phyloP scores from a whole-genome alignment of 306 rosid genomes.

The Malus sieversii region DNA sequence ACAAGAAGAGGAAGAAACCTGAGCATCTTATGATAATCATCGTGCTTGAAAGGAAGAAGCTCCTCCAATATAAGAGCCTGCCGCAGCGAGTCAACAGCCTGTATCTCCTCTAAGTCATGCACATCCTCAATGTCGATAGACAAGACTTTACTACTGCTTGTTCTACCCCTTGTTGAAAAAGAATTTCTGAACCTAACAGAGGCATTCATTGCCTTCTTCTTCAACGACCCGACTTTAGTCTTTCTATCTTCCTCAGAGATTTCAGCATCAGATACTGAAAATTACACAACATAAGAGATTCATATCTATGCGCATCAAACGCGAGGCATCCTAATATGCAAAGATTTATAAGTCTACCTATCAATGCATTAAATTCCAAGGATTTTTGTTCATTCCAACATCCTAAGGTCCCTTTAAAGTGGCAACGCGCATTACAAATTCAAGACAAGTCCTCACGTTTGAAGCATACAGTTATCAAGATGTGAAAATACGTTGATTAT shows the following conservation, averaged over 20 bases:
- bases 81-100: slow-evolving; percentile 68
- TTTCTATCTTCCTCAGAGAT: slow-evolving; percentile 37
- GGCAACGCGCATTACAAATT: neutral
- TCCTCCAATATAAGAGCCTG: slow-evolving; percentile 67
- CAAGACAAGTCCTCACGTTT: neutral
- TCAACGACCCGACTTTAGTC: slow-evolving; percentile 42
- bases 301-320: neutral
- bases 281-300: neutral
- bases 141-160: slow-evolving; percentile 77
- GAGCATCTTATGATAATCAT: slow-evolving; percentile 89
- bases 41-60: slow-evolving; percentile 69
- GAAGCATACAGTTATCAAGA: neutral
- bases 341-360: neutral
- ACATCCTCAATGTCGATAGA: slow-evolving; percentile 76
- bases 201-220: slow-evolving; percentile 56
- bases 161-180: slow-evolving; percentile 50
- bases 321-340: neutral
- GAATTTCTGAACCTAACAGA: slow-evolving; percentile 60
- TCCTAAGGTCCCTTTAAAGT: neutral
- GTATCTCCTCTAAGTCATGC: slow-evolving; percentile 60
- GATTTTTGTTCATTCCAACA: neutral
- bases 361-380: neutral
- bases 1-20: slow-evolving; percentile 31
- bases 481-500: neutral
- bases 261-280: slow-evolving; percentile 22